Conservation (phyloP, 169 alveolate species). For the Theileria parva region DNA sequence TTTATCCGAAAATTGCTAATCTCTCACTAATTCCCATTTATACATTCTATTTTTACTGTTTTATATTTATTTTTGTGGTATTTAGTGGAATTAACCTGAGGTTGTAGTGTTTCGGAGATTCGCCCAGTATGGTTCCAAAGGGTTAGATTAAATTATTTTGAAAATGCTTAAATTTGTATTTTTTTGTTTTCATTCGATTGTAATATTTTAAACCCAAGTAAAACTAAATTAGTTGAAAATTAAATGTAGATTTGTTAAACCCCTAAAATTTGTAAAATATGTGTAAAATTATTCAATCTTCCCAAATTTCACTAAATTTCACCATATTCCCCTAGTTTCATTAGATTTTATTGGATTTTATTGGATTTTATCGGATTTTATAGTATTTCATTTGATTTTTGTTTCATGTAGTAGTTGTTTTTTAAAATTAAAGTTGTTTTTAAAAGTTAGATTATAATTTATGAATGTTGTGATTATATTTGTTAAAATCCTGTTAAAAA, state of each 20-base stretch:
- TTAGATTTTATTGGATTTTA: too few relatives aligned
- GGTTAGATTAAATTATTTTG: not conserved
- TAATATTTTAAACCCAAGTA: not conserved
- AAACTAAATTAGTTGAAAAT: not conserved
- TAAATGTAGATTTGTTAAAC: not conserved
- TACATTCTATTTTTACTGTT: not conserved
- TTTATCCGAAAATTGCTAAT: slow-evolving; percentile 30
- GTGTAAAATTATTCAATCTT: not conserved
- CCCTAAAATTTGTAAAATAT: not conserved
- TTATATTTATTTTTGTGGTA: not conserved
- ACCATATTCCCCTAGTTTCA: not conserved
- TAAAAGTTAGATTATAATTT: too few relatives aligned
- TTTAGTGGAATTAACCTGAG: not conserved
- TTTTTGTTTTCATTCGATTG: not conserved
- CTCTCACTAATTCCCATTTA: not conserved
- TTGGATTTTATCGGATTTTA: not conserved
- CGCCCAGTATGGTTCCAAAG: not conserved
- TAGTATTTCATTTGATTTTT: not conserved
- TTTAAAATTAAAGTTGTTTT: not conserved
- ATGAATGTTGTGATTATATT: not conserved
- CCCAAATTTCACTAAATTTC: not conserved
- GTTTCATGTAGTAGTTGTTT: not conserved
- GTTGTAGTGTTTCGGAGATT: not conserved
- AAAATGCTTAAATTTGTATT: not conserved
- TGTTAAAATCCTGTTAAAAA: not conserved